Evolutionary conservation across 257 asterid genomes (phyloP).

Genomic region (Solanum lycopersicoides): DNA sequence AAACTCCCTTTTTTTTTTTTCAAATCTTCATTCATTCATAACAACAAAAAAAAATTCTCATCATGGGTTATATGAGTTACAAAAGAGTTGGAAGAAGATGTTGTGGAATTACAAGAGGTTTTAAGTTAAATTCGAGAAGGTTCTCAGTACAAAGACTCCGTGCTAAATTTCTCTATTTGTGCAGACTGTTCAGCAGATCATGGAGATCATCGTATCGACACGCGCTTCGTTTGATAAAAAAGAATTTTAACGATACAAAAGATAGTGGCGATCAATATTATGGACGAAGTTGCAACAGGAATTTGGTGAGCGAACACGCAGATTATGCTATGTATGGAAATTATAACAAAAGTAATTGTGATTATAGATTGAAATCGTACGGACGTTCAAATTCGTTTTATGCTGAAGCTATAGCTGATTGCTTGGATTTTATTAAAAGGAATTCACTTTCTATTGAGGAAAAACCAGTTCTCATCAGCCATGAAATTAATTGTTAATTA

Average conservation of each 20-base stretch:
- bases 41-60: neutral
- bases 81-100: slow-evolving; percentile 26
- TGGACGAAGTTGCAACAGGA: neutral
- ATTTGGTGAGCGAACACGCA: slow-evolving; percentile 1
- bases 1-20: neutral
- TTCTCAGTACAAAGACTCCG: slow-evolving; percentile 30
- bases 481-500: neutral
- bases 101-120: slow-evolving; percentile 19
- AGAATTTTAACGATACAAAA: neutral
- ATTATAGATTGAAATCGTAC: slow-evolving; percentile 8
- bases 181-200: slow-evolving; percentile 12
- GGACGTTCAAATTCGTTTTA: slow-evolving; percentile 43
- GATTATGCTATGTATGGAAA: neutral
- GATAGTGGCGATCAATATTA: neutral
- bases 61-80: slow-evolving; percentile 15
- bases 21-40: neutral
- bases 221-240: slow-evolving; percentile 7
- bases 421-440: slow-evolving; percentile 50
- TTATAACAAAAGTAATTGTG: neutral
- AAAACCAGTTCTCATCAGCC: slow-evolving; percentile 17
- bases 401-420: slow-evolving; percentile 49
- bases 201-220: slow-evolving; percentile 14
- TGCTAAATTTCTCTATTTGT: slow-evolving; percentile 17
- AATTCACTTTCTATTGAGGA: slow-evolving; percentile 43
- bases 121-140: slow-evolving; percentile 23